These are phyloP conservation scores for Quercus glauca DNA, from an alignment of 306 rosid genomes.

Conservation along the genomic window DNA sequence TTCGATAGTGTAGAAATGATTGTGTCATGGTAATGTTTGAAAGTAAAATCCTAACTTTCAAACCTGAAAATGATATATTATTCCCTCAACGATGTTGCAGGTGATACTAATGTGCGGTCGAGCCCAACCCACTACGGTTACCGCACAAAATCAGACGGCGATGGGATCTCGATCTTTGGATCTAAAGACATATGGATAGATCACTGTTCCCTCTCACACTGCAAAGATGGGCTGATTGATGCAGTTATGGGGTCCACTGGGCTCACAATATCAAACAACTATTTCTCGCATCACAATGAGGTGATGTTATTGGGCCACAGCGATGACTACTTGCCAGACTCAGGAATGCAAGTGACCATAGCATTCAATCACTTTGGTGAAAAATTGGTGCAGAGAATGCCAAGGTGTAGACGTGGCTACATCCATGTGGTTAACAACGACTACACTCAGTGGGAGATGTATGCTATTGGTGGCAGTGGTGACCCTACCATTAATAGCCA, in stretches of 20 bases:
- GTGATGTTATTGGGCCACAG: constrained; percentile 90
- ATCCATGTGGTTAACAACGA: constrained; percentile 88
- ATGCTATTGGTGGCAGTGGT: constrained; percentile 87
- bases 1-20: too few species aligned
- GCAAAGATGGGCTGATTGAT: constrained; percentile 81
- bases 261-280: constrained; percentile 76
- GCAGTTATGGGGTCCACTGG: constrained; percentile 92
- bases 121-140: constrained; percentile 72
- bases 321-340: constrained; percentile 60
- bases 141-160: constrained; percentile 81
- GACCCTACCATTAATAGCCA: constrained; percentile 81
- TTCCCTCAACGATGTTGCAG: constrained; percentile 23
- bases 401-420: constrained; percentile 79
- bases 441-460: constrained; percentile 85
- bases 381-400: constrained; percentile 81
- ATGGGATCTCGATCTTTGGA: constrained; percentile 74
- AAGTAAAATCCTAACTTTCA: too few species aligned
- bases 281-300: constrained; percentile 79
- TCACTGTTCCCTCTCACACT: constrained; percentile 78
- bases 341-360: constrained; percentile 83
- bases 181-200: constrained; percentile 81
- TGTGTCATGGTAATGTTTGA: too few species aligned
- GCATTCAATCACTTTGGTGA: constrained; percentile 93
- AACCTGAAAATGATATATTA: too few species aligned
- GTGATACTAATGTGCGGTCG: constrained; percentile 57